Conservation (phyloP, 768 basidiomycete genomes). For the Tephrocybe sp. region DNA sequence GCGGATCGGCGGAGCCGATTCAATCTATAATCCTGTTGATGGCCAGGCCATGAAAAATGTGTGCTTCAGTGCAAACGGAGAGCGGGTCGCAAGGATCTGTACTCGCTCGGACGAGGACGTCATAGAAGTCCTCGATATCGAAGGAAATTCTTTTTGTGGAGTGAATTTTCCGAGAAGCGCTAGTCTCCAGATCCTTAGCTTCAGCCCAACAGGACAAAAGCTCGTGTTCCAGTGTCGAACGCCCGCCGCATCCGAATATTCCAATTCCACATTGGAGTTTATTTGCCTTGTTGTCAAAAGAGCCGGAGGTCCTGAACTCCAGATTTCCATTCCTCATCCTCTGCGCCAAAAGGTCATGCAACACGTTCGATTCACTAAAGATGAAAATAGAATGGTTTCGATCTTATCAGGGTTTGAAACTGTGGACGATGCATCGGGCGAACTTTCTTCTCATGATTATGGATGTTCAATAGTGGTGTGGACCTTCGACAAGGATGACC, state of each 20-base stretch:
- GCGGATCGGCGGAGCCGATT: background rate
- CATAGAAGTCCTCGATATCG: conserved; percentile 1
- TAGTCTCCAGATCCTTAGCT: background rate
- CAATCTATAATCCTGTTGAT: background rate
- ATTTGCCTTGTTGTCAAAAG: background rate
- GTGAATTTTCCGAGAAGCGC: background rate
- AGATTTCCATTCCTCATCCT: background rate
- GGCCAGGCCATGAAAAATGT: background rate
- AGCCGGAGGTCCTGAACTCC: background rate
- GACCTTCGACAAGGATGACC: background rate
- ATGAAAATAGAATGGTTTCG: background rate
- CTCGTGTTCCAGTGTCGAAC: background rate
- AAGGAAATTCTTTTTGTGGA: background rate
- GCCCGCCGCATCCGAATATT: background rate
- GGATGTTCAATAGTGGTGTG: conserved; percentile 3
- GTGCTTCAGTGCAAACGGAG: conserved; percentile 2
- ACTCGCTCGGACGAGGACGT: background rate
- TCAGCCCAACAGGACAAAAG: conserved; percentile 5
- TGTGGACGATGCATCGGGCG: background rate
- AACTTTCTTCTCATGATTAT: background rate
- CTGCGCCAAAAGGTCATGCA: background rate
- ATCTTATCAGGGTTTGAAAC: background rate
- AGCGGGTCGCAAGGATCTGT: background rate
- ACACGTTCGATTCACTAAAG: background rate
- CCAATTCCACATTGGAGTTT: background rate